Evolutionary conservation across 2,329 filamentous ascomycete species (phyloP).

Genomic region (Diaporthe vexans): DNA sequence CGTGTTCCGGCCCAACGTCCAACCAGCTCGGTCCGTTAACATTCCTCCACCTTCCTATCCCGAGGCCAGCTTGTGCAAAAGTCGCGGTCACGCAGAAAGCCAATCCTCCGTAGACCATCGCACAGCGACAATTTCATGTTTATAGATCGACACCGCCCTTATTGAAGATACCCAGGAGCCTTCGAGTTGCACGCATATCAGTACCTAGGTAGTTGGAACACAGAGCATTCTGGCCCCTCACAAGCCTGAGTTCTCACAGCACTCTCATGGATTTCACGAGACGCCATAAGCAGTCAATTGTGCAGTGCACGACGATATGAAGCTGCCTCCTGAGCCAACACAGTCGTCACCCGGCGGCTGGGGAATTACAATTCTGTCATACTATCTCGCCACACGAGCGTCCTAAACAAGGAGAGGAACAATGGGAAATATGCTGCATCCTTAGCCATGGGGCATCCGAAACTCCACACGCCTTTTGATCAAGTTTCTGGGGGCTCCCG

Average conservation of each 20-base stretch:
- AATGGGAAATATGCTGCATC: constrained; percentile 19
- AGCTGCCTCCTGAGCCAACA: background rate
- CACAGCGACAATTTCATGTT: background rate
- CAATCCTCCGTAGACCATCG: background rate
- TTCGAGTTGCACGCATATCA: background rate
- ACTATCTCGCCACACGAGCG: background rate
- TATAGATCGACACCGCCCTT: background rate
- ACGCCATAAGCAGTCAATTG: background rate
- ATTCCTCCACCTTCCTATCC: background rate
- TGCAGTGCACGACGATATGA: background rate
- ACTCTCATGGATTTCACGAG: background rate
- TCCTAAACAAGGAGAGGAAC: background rate
- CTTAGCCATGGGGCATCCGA: constrained; percentile 23
- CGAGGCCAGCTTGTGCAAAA: constrained; percentile 3
- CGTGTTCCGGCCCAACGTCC: background rate
- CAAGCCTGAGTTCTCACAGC: background rate
- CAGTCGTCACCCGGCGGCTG: background rate
- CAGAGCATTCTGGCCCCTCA: background rate
- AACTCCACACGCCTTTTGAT: constrained; percentile 31
- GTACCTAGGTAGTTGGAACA: too few species aligned
- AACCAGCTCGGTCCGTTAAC: constrained; percentile 2
- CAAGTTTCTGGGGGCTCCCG: constrained; percentile 8
- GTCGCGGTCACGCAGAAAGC: background rate
- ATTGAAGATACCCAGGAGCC: too few species aligned
- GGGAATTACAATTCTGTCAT: background rate